Evolutionary conservation across 2,329 filamentous ascomycete species (phyloP).

Genomic region (Thielaviopsis musarum): DNA sequence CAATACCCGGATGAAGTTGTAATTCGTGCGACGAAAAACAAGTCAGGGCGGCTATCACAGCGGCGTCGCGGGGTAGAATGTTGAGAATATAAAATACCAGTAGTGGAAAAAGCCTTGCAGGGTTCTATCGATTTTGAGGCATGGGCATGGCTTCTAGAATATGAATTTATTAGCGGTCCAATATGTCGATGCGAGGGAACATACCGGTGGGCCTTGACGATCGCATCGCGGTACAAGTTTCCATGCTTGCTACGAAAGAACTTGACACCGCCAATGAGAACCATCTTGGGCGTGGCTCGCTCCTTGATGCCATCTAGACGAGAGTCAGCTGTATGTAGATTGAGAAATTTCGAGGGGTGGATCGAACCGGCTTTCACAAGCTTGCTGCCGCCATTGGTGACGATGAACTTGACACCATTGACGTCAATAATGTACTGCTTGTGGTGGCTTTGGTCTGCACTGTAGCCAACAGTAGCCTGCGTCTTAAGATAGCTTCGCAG

Average conservation of each 20-base stretch:
- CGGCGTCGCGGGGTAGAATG: background rate
- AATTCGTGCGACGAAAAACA: background rate
- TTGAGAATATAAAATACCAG: conserved; percentile 40
- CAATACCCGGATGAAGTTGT: background rate
- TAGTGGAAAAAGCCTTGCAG: conserved; percentile 56
- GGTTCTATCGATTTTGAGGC: conserved; percentile 54
- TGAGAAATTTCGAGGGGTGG: background rate
- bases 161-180: conserved; percentile 25
- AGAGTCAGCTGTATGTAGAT: conserved; percentile 40
- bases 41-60: background rate
- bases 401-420: conserved; percentile 55
- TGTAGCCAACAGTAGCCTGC: background rate
- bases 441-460: conserved; percentile 2
- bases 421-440: conserved; percentile 22
- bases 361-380: conserved; percentile 56
- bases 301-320: conserved; percentile 18
- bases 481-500: background rate
- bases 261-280: conserved; percentile 56
- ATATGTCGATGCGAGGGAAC: conserved; percentile 19
- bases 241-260: conserved; percentile 79
- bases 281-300: conserved; percentile 56
- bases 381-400: conserved; percentile 67
- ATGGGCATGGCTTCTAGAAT: conserved; percentile 27
- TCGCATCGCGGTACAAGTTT: conserved; percentile 63
- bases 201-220: conserved; percentile 63